Conservation (phyloP, 2,329 filamentous ascomycete species). For the Exserohilum turcica region DNA sequence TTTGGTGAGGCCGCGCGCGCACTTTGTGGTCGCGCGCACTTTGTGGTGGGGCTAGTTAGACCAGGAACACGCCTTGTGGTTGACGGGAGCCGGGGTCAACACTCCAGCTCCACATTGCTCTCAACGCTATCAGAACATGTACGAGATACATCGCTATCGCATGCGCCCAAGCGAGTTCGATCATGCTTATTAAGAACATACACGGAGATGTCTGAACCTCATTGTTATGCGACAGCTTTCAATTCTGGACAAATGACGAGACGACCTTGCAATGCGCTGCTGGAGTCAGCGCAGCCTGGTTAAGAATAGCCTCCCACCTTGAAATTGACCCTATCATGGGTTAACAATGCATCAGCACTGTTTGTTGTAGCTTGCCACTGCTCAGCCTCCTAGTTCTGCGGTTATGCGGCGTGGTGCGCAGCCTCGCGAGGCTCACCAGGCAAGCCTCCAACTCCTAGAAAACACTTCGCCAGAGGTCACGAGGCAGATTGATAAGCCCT, state of each 20-base stretch:
- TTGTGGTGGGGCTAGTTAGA: too few relatives aligned
- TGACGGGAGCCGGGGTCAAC: background rate
- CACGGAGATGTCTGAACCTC: background rate
- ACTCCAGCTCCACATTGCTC: background rate
- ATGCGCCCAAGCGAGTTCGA: background rate
- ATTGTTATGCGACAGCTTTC: background rate
- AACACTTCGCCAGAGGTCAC: background rate
- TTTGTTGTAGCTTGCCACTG: background rate
- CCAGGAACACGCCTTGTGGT: background rate
- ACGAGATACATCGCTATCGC: background rate
- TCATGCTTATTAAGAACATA: background rate
- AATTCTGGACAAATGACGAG: background rate
- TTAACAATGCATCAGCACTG: background rate
- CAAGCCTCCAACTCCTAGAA: background rate
- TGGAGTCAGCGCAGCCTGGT: background rate
- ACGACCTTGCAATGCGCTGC: background rate
- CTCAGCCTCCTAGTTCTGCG: background rate
- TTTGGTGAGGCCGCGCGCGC: too few relatives aligned
- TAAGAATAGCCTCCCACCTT: background rate
- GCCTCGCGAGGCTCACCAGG: conserved; percentile 1
- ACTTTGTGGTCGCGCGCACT: too few relatives aligned
- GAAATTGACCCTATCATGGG: background rate
- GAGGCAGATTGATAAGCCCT: background rate
- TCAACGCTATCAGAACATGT: background rate
- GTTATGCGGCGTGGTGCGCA: conserved; percentile 2